Evolutionary conservation across 768 basidiomycete species (phyloP).

Genomic region (Krasilnikovozyma curviuscula): DNA sequence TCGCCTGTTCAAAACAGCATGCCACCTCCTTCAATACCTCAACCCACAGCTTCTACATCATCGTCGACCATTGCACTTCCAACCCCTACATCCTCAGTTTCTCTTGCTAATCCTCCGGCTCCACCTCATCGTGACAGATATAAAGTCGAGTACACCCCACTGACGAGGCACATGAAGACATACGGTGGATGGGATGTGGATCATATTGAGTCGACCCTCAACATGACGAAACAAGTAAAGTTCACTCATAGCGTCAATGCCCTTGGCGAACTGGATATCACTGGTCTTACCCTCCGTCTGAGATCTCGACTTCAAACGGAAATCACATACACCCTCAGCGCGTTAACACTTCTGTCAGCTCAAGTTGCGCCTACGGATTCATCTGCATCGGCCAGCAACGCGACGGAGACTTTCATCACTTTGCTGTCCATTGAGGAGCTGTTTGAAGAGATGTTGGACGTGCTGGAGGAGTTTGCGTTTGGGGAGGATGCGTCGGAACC

Average conservation of each 20-base stretch:
- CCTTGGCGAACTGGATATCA: conserved; percentile 76
- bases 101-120: conserved; percentile 25
- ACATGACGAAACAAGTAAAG: conserved; percentile 38
- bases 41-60: no score
- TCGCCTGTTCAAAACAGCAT: no score
- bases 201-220: conserved; percentile 30
- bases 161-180: conserved; percentile 52
- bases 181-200: conserved; percentile 66
- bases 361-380: background rate
- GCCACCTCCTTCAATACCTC: no score
- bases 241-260: conserved; percentile 45
- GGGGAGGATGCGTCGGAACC: conserved; percentile 24
- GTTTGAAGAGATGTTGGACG: conserved; percentile 65
- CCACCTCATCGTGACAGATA: conserved; percentile 40
- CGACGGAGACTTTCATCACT: conserved; percentile 46
- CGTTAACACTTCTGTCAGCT: conserved; percentile 45
- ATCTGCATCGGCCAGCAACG: conserved; percentile 33
- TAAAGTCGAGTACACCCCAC: conserved; percentile 74
- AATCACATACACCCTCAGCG: conserved; percentile 73
- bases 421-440: conserved; percentile 61
- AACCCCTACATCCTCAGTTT: conserved; percentile 22
- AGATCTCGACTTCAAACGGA: conserved; percentile 68
- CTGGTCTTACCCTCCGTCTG: conserved; percentile 79
- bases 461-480: conserved; percentile 67
- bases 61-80: no score